A percentile compares a stretch with the other conserved stretches of the same genome.
phyloP scores from a whole-genome alignment of 148 eudicot genomes.

The Limonium bicolor region DNA sequence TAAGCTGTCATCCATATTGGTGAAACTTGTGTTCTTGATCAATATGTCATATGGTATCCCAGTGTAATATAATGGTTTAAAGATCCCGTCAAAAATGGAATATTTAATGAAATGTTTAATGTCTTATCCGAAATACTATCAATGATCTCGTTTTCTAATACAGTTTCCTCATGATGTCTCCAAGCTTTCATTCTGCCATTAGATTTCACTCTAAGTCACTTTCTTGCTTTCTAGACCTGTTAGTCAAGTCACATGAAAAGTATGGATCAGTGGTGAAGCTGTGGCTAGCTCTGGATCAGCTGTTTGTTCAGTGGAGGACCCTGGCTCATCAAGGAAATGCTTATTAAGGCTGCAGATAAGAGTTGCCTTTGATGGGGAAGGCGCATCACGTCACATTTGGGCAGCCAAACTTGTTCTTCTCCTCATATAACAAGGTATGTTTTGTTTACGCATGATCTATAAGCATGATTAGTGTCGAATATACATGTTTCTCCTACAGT shows the following conservation, averaged over 20 bases:
- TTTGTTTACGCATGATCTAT: too few species aligned
- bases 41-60: too few species aligned
- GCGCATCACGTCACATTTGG: constrained; percentile 36
- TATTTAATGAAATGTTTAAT: neutral
- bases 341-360: constrained; percentile 38
- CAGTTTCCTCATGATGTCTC: too few species aligned
- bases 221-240: constrained; percentile 22
- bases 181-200: too few species aligned
- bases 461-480: too few species aligned
- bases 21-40: too few species aligned
- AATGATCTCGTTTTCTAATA: neutral
- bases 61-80: too few species aligned
- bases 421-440: constrained; percentile 34
- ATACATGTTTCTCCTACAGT: too few species aligned
- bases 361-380: constrained; percentile 37
- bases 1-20: too few species aligned
- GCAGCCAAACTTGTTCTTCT: constrained; percentile 32
- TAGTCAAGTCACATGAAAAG: constrained; percentile 23
- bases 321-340: constrained; percentile 26
- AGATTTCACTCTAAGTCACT: neutral
- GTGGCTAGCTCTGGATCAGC: constrained; percentile 43
- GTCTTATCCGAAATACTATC: neutral
- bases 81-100: too few species aligned
- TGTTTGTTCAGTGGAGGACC: constrained; percentile 36
- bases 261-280: constrained; percentile 35